Evolutionary conservation across 805 yeast genomes (phyloP).

Genomic region (Wickerhamomyces kurtzmanii): DNA sequence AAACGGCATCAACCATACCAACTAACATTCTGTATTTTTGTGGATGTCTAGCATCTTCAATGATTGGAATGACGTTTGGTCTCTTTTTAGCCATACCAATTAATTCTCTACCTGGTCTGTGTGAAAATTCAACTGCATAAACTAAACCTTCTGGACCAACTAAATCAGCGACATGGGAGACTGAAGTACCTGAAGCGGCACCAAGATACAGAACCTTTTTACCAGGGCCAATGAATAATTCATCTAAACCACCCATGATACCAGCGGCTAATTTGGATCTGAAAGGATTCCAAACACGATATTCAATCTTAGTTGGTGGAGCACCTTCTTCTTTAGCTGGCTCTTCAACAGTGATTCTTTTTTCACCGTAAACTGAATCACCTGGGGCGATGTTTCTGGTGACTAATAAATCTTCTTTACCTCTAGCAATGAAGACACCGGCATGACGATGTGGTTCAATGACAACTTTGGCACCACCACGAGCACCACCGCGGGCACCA

Average conservation of each 20-base stretch:
- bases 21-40: constrained; percentile 98
- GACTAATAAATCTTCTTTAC: constrained; percentile 96
- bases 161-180: constrained; percentile 94
- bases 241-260: constrained; percentile 99
- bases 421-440: constrained; percentile 98
- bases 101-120: constrained; percentile 99
- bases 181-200: constrained; percentile 99
- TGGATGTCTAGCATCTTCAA: constrained; percentile 99
- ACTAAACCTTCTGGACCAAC: constrained; percentile 99
- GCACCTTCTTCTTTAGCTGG: constrained; percentile 83
- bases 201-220: constrained; percentile 95
- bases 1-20: constrained; percentile 98
- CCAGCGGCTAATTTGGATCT: constrained; percentile 99
- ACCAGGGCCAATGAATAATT: constrained; percentile 95
- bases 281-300: constrained; percentile 99
- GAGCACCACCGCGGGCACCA: constrained; percentile 74
- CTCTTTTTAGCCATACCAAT: constrained; percentile 99
- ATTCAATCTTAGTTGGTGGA: constrained; percentile 90
- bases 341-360: constrained; percentile 89
- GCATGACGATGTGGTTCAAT: constrained; percentile 99
- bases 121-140: constrained; percentile 98
- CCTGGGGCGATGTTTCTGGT: constrained; percentile 98
- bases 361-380: constrained; percentile 97
- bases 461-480: constrained; percentile 92
- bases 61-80: constrained; percentile 97